phyloP scores from a whole-genome alignment of 495 filamentous ascomycete genomes.

The Penicillium cinerascens region DNA sequence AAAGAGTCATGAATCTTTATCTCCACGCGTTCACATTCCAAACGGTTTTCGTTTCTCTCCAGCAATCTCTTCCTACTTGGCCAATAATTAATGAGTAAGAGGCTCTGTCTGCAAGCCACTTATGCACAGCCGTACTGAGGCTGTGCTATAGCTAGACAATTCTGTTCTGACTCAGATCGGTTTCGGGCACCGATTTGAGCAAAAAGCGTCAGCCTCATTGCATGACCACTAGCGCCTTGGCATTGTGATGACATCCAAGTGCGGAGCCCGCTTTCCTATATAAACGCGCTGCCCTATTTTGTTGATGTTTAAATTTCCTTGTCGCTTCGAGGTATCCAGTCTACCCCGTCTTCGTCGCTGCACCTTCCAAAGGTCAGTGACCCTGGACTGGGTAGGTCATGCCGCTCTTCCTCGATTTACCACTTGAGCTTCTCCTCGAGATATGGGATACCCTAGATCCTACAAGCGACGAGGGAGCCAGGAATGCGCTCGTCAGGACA shows the following conservation, averaged over 20 bases:
- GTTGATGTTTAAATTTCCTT: neutral
- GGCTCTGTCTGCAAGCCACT: neutral
- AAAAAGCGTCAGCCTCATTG: neutral
- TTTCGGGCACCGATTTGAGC: neutral
- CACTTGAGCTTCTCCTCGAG: slow-evolving; percentile 5
- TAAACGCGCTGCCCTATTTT: neutral
- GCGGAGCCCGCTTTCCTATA: neutral
- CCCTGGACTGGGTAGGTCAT: neutral
- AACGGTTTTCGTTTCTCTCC: neutral
- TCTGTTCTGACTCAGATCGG: neutral
- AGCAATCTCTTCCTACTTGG: neutral
- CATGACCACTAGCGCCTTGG: neutral
- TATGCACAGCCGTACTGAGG: neutral
- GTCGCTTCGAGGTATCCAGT: neutral
- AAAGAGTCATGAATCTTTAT: neutral
- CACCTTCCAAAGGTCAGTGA: neutral
- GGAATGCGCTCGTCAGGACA: slow-evolving; percentile 6
- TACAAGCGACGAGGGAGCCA: neutral
- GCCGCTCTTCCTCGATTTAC: slow-evolving; percentile 9
- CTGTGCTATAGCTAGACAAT: no score
- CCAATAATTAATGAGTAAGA: neutral
- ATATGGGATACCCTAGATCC: slow-evolving; percentile 6
- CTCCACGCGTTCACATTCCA: neutral
- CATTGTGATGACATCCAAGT: neutral
- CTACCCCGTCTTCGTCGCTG: neutral